A percentile compares a stretch with the other conserved stretches of the same genome.
These are phyloP conservation scores for Fibroporia radiculosa DNA, from an alignment of 768 basidiomycete genomes.

Conservation along the genomic window DNA sequence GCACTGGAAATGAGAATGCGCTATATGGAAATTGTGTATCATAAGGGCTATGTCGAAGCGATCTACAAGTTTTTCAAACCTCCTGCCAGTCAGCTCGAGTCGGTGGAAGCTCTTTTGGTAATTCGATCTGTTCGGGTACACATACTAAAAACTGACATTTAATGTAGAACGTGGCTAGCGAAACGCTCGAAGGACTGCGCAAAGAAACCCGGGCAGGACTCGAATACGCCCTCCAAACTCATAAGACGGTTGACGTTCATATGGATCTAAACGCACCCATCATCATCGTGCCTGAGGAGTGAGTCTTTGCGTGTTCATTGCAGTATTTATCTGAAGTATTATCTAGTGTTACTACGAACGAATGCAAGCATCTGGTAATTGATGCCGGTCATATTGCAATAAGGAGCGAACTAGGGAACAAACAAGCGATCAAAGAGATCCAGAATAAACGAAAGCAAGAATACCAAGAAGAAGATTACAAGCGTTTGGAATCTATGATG, in stretches of 20 bases:
- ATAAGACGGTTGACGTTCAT: constrained; percentile 94
- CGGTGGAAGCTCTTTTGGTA: constrained; percentile 87
- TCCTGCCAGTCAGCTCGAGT: constrained; percentile 90
- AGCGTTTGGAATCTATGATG: constrained; percentile 83
- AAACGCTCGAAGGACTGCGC: constrained; percentile 87
- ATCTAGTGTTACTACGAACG: constrained; percentile 61
- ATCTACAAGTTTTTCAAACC: constrained; percentile 89
- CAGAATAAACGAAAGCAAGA: constrained; percentile 76
- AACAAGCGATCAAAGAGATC: constrained; percentile 68
- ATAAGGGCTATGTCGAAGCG: constrained; percentile 88
- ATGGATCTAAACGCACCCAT: constrained; percentile 96
- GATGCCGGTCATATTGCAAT: constrained; percentile 97
- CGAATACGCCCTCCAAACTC: constrained; percentile 86
- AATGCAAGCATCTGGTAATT: constrained; percentile 81
- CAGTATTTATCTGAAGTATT: constrained; percentile 2
- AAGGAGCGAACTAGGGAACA: constrained; percentile 82
- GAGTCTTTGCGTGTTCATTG: constrained; percentile 8
- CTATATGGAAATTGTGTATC: constrained; percentile 96
- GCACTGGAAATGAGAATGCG: constrained; percentile 85
- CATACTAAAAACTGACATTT: not conserved
- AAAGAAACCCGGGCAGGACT: constrained; percentile 92
- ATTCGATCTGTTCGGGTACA: constrained; percentile 19
- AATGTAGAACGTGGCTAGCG: constrained; percentile 75
- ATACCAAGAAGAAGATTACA: constrained; percentile 84
- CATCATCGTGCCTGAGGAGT: constrained; percentile 96